Conservation (phyloP, 2,329 filamentous ascomycete genomes). For the Colletotrichum paranaense region DNA sequence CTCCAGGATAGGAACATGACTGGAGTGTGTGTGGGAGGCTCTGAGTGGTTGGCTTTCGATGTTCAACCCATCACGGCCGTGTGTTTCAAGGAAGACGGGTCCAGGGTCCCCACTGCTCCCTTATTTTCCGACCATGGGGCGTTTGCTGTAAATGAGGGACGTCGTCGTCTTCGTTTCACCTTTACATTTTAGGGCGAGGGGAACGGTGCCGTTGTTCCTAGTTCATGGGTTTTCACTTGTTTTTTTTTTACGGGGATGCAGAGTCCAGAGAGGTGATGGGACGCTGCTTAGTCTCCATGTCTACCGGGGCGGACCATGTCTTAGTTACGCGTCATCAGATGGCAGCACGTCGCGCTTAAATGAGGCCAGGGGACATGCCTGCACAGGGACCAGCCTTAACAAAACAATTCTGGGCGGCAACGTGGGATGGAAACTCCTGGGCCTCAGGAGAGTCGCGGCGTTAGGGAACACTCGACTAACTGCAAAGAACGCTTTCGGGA, state of each 20-base stretch:
- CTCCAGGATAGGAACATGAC: conserved; percentile 8
- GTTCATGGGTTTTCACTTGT: background rate
- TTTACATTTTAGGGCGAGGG: conserved; percentile 1
- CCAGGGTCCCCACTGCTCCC: conserved; percentile 10
- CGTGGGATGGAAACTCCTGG: background rate
- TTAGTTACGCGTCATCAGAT: conserved; percentile 28
- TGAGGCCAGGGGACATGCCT: conserved; percentile 30
- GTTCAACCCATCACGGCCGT: background rate
- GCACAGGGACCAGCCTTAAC: conserved; percentile 6
- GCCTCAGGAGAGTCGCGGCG: background rate
- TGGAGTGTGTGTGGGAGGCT: background rate
- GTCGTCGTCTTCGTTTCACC: conserved; percentile 25
- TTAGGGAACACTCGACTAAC: background rate
- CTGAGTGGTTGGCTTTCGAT: conserved; percentile 1
- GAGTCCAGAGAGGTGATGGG: background rate
- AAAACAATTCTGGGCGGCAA: background rate
- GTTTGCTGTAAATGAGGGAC: conserved; percentile 25
- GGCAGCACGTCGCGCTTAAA: conserved; percentile 24
- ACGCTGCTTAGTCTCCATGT: background rate
- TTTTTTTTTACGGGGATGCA: background rate
- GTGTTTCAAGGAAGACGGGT: conserved; percentile 26
- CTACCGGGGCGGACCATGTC: conserved; percentile 7
- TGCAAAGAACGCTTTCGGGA: background rate
- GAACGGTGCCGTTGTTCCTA: background rate
- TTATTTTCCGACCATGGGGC: conserved; percentile 24